Evolutionary conservation across 257 asterid genomes (phyloP), one percentile per base, ranked within the genome.

Genomic region (Rehmannia glutinosa): DNA sequence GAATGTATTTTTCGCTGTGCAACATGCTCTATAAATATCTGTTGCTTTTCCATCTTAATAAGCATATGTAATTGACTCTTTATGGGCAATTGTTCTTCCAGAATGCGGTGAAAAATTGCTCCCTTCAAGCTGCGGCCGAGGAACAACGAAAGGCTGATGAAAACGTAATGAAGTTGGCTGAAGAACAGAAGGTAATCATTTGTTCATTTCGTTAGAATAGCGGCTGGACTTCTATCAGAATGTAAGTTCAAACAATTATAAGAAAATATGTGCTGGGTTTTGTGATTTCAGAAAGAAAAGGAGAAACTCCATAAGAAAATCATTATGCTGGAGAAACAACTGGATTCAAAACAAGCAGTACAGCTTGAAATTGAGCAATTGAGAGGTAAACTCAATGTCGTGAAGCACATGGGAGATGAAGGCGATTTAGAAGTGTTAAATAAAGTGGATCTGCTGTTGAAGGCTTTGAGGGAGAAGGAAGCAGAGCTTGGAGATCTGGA

Each of bases 291-390:
- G 97, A 91, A 74, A 82, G 85, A 94, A 84, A 88, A 86, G 75
- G 98, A 92, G 81, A 69, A 72, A 1, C 90, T 92, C 66, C 92
- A 74, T 65, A 83, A 69, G 71, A 84, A 72, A 79, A 92, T 86
- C 54, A 77, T 83, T 68, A 73, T 42, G 36, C 87, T 92, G 64
- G 94, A 90, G 85, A 81, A 80, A 66, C 91, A 92, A 72, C 78
- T 83, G 62, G 84, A 84, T 69, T 79, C 86, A 78, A 87, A 92
- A 67, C 95, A 87, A 82, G 90, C 94, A 25, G 75, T 86, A 55
- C 85, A 87, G 83, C 84, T 88, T 35, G 90, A 90, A 74, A 84
- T 92, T 20, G 95, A 84, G 81, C 83, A 77, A 62, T 66, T 92
- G 85, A 84, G 84, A 75, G 90, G 96, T 60, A 66, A 81, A 41